Percentiles rank a stretch among this genome's conserved stretches.
Conservation (phyloP, 2,329 filamentous ascomycete species). For the Cladosporium sp. region DNA sequence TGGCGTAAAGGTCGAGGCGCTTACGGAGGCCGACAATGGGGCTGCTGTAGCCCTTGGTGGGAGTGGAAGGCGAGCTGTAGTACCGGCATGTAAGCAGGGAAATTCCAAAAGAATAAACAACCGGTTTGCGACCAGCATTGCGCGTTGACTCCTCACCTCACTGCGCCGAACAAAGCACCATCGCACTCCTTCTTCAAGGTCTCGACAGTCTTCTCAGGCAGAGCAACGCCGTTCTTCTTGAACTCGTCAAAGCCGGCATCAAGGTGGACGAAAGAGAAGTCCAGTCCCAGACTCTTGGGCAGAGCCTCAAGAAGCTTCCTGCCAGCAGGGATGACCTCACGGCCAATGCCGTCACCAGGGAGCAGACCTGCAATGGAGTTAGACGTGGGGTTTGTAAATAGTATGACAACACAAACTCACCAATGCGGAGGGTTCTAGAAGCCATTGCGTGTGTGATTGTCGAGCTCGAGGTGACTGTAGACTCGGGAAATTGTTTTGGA, state of each 20-base stretch:
- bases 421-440: conserved; percentile 13
- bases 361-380: conserved; percentile 68
- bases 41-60: conserved; percentile 91
- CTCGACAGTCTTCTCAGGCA: conserved; percentile 87
- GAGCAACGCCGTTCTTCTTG: conserved; percentile 78
- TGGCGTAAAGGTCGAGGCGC: conserved; percentile 90
- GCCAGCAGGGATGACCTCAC: conserved; percentile 93
- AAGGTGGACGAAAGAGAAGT: conserved; percentile 91
- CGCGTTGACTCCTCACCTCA: conserved; percentile 44
- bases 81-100: conserved; percentile 23
- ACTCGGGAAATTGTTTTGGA: conserved; percentile 6
- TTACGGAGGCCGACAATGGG: conserved; percentile 97
- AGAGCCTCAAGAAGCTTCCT: conserved; percentile 89
- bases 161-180: conserved; percentile 92
- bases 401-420: not conserved
- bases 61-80: conserved; percentile 69
- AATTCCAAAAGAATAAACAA: not conserved
- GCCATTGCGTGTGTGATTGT: conserved; percentile 9
- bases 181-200: conserved; percentile 88
- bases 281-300: conserved; percentile 81
- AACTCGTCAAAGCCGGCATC: conserved; percentile 92
- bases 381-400: not conserved
- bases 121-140: not conserved
- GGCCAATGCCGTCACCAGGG: conserved; percentile 95
- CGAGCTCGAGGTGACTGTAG: not conserved